Evolutionary conservation across 371 early-diverging fungal species (phyloP), one percentile per base, ranked within the genome.

Genomic region (Apophysomyces ossiformis): DNA sequence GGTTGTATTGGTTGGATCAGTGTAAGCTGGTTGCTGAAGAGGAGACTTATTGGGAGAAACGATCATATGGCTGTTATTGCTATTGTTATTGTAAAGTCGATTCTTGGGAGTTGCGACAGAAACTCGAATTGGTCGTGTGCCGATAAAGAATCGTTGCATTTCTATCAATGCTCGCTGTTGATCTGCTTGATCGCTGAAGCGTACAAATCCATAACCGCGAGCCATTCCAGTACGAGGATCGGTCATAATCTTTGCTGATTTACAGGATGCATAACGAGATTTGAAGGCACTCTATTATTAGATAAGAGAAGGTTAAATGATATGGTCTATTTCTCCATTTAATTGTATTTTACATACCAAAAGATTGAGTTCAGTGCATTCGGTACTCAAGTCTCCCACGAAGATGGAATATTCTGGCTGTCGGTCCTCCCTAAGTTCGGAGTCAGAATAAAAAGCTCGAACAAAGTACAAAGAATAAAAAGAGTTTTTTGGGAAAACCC

Each of bases 201-300:
- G 87, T 39, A 95, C 92, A 80, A 94, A 95, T 7, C 94, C 95
- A 77, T 93, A 94, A n/a, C 92, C 92, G 57, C 90, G 70, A 13
- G 92, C 90, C 69, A 87, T 70, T 13, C 92, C 91, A 6, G 92
- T 92, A 41, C 75, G 71, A 7, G 90, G 85, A 74, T 95, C 94
- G 0, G 90, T 85, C 73, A 95, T 91, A 37, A 95, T 91, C 72
- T 94, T 93, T 37, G 93, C 94, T 12, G 93, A 89, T 65, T 89
- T 84, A 68, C 86, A 84, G 12, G 93, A 88, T 15, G 80, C 63
- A 74, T 92, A 95, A 58, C 85, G 70, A 57, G 77, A 82, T 68
- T 84, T 86, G 70, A 87, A 87, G 54, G 75, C 68, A 37, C 79
- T 69, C 85, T 83, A 66, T 18, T 44, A 11, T 41, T 41, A 44